Evolutionary conservation across 345 rosid genomes (phyloP).

Genomic region (Luvunga scandens): DNA sequence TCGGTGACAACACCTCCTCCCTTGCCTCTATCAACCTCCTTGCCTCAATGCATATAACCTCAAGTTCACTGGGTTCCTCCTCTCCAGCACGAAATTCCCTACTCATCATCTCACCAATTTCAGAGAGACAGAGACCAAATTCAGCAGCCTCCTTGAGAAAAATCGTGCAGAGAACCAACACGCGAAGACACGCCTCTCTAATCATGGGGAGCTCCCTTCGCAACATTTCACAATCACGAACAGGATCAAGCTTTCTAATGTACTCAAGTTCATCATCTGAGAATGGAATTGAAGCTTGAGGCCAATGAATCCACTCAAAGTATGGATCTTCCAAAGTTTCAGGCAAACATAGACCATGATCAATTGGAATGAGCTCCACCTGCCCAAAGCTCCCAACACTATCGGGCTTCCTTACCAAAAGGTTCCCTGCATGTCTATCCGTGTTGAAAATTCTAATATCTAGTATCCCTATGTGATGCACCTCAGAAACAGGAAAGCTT

Average conservation of each 20-base stretch:
- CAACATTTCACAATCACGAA: slow-evolving; percentile 72
- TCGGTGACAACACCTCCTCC: slow-evolving; percentile 61
- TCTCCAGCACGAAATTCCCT: slow-evolving; percentile 79
- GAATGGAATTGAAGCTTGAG: slow-evolving; percentile 97
- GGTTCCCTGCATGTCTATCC: slow-evolving; percentile 96
- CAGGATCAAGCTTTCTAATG: slow-evolving; percentile 64
- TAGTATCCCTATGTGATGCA: slow-evolving; percentile 90
- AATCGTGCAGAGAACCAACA: slow-evolving; percentile 73
- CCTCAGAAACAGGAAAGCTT: slow-evolving; percentile 88
- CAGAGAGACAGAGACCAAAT: slow-evolving; percentile 79
- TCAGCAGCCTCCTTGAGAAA: slow-evolving; percentile 91
- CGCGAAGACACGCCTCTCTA: slow-evolving; percentile 84
- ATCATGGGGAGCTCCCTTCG: slow-evolving; percentile 87
- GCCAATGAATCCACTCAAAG: slow-evolving; percentile 99
- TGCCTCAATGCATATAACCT: slow-evolving; percentile 85
- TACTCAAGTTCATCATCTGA: slow-evolving; percentile 92
- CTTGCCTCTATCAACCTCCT: slow-evolving; percentile 64
- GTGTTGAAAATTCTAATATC: slow-evolving; percentile 92
- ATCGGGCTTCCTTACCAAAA: slow-evolving; percentile 79
- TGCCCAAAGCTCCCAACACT: slow-evolving; percentile 72
- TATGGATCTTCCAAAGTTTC: slow-evolving; percentile 99
- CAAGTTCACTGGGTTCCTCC: slow-evolving; percentile 97
- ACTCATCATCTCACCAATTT: slow-evolving; percentile 99
- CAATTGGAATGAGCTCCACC: slow-evolving; percentile 90
- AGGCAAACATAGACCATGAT: slow-evolving; percentile 96